Evolutionary conservation across 2,329 filamentous ascomycete species (phyloP), one percentile per base, ranked within the genome.

Genomic region (Ophiostoma montium): DNA sequence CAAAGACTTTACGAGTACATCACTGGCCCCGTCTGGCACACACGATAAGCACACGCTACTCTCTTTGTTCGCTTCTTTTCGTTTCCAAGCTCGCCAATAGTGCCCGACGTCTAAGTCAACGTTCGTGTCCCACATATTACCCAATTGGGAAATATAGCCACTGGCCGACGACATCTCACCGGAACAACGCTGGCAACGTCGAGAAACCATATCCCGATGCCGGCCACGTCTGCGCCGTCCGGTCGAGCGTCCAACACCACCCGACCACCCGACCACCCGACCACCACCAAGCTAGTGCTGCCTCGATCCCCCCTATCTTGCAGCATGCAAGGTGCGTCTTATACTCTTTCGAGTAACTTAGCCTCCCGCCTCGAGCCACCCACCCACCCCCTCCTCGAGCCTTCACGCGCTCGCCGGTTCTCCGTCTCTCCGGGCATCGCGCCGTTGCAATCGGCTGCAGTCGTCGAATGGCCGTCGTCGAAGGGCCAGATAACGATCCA

Each of bases 331-430:
- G 35, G 45, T 31, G 45, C 21, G 45, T 32, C 45, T 35, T 46
- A 35, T 35, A 47, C 45, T 47, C 33, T 19, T 47, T 47, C 35
- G 21, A 38, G 45, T 39, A 47, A 47, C 2, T 31, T 47, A 47
- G 10, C 42, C 42, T 23, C 23, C 39, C 5, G 9, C 21, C 42
- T 23, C 23, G 21, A 2, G 9, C 21, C 15, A 15, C 21, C 39
- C 23, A 9, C 23, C 23, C 5, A 16, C 39, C 10, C 19, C 38
- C 7, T n/a, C 38, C 13, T 41, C 19, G 4, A 8, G 8, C 5
- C 8, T 27, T 27, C 23, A 27, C 23, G 5, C 8, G 23, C 23
- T 27, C 23, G 4, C 23, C n/a, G n/a, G 23, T 8, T 27, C 23
- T 27, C 23, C 23, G 23, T 27, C 23, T 4, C 5, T 5, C 23